phyloP scores from a whole-genome alignment of 495 filamentous ascomycete species.

The Podospora australis region DNA sequence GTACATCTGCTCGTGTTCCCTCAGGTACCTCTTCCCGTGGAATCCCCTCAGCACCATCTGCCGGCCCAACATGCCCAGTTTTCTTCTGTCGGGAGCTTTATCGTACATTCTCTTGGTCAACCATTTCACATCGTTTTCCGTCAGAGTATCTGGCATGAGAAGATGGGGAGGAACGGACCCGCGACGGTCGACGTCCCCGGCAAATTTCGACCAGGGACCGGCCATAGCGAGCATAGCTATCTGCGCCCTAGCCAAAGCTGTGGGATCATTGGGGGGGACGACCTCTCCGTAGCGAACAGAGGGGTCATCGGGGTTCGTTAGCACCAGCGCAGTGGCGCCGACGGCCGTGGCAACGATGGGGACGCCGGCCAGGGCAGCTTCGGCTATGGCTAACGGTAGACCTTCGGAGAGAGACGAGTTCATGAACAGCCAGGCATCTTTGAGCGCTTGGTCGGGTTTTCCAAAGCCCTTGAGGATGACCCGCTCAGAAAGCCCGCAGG shows the following conservation, averaged over 20 bases:
- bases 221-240: slow-evolving; percentile 55
- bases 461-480: slow-evolving; percentile 53
- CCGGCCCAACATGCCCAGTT: slow-evolving; percentile 55
- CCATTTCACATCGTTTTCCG: slow-evolving; percentile 43
- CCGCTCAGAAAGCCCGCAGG: slow-evolving; percentile 46
- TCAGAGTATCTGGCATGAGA: slow-evolving; percentile 41
- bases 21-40: slow-evolving; percentile 55
- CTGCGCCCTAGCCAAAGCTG: slow-evolving; percentile 53
- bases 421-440: slow-evolving; percentile 60
- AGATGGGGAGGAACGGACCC: slow-evolving; percentile 11
- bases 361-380: slow-evolving; percentile 57
- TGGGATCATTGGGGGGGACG: slow-evolving; percentile 57
- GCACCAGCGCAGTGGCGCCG: slow-evolving; percentile 54
- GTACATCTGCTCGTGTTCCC: slow-evolving; percentile 65
- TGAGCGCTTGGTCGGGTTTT: slow-evolving; percentile 51
- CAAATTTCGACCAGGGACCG: slow-evolving; percentile 45
- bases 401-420: slow-evolving; percentile 64
- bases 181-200: neutral
- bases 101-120: slow-evolving; percentile 58
- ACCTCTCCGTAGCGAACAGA: slow-evolving; percentile 52
- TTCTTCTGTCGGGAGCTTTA: slow-evolving; percentile 51
- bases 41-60: slow-evolving; percentile 57
- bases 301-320: slow-evolving; percentile 54
- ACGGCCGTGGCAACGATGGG: slow-evolving; percentile 62
- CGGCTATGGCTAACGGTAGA: slow-evolving; percentile 58